Evolutionary conservation across 345 rosid genomes (phyloP).

Genomic region (Citrus sp.): DNA sequence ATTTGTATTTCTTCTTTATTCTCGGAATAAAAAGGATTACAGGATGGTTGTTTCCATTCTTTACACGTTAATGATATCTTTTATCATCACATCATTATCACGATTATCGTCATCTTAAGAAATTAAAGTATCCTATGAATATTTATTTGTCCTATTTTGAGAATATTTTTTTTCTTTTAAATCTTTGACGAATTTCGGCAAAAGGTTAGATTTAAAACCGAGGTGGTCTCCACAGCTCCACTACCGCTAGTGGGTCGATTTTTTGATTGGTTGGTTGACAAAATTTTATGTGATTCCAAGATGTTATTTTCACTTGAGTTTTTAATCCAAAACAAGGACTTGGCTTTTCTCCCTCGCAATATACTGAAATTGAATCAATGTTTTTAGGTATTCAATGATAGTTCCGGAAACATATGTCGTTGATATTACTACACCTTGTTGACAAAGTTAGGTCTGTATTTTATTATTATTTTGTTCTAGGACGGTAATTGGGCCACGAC

Average conservation of each 20-base stretch:
- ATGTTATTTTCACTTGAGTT: not conserved
- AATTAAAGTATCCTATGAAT: not conserved
- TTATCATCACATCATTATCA: not conserved
- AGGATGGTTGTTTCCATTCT: not conserved
- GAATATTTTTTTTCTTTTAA: not conserved
- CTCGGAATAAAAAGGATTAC: not conserved
- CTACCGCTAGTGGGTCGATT: not conserved
- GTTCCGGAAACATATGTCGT: too few species aligned
- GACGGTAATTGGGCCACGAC: too few species aligned
- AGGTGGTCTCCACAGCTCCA: not conserved
- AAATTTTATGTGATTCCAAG: not conserved
- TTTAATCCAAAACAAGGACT: not conserved
- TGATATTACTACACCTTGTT: too few species aligned
- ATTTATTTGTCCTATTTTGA: not conserved
- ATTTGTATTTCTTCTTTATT: too few species aligned
- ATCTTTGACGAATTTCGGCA: not conserved
- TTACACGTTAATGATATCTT: not conserved
- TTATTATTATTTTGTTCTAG: too few species aligned
- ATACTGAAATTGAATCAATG: too few species aligned
- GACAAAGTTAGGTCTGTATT: too few species aligned
- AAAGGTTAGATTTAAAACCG: not conserved
- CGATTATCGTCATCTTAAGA: not conserved
- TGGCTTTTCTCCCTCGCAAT: too few species aligned
- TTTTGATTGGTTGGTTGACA: not conserved
- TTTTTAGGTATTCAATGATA: too few species aligned